These are phyloP conservation scores for Aspergillus latus DNA, from an alignment of 2,329 filamentous ascomycete genomes.

Conservation along the genomic window DNA sequence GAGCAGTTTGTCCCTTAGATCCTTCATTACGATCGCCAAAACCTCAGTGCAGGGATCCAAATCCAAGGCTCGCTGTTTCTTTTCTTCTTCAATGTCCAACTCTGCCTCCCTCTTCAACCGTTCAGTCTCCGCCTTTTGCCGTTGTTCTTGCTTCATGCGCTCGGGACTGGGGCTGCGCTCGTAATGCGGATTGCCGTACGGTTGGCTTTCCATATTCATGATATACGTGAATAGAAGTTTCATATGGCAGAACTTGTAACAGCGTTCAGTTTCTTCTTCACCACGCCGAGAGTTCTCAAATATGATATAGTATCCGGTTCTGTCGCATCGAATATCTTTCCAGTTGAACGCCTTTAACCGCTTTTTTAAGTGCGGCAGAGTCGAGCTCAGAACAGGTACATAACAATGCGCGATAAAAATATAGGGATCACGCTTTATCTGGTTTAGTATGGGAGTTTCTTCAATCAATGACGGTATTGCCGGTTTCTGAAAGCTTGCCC, in stretches of 20 bases:
- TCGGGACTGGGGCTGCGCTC: constrained; percentile 51
- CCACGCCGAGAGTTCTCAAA: constrained; percentile 78
- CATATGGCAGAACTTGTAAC: constrained; percentile 74
- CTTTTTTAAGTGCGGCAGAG: constrained; percentile 86
- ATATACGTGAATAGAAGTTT: constrained; percentile 86
- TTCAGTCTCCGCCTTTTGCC: constrained; percentile 65
- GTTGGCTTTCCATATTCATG: constrained; percentile 85
- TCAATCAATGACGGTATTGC: constrained; percentile 58
- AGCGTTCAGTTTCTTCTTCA: constrained; percentile 76
- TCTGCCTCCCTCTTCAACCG: constrained; percentile 71
- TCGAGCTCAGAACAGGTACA: constrained; percentile 82
- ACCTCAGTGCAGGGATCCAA: constrained; percentile 89
- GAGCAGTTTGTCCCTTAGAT: constrained; percentile 83
- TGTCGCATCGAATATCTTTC: constrained; percentile 78
- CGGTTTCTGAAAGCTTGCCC: constrained; percentile 35
- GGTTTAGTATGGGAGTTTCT: constrained; percentile 63
- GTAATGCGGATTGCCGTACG: constrained; percentile 65
- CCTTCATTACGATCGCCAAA: constrained; percentile 71
- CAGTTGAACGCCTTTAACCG: constrained; percentile 79
- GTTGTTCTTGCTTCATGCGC: constrained; percentile 47
- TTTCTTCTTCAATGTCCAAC: constrained; percentile 84
- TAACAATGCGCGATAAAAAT: constrained; percentile 82
- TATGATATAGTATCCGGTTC: constrained; percentile 85
- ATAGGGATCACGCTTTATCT: constrained; percentile 78
- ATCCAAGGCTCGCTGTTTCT: constrained; percentile 79